Conservation (phyloP, 2,329 filamentous ascomycete species). For the Diaporthe vaccinii region DNA sequence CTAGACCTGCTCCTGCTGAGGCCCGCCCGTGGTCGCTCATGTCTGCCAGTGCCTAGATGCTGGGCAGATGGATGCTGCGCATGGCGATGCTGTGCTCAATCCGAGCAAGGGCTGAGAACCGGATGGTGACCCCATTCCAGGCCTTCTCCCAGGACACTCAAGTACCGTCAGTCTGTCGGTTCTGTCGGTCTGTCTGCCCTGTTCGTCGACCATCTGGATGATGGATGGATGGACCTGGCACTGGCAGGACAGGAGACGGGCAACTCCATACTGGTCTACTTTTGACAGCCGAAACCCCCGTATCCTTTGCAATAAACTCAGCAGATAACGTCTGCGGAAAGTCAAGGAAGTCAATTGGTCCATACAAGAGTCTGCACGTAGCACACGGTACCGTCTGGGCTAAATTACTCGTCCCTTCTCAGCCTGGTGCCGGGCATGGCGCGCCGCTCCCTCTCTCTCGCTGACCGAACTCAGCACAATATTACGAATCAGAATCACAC, state of each 20-base stretch:
- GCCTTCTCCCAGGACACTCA: background rate
- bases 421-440: background rate
- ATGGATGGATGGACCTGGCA: constrained; percentile 12
- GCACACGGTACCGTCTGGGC: background rate
- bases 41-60: background rate
- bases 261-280: background rate
- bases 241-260: background rate
- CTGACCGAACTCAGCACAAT: constrained; percentile 28
- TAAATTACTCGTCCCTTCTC: constrained; percentile 1
- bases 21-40: background rate
- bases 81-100: background rate
- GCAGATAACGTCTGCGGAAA: constrained; percentile 16
- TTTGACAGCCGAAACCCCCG: constrained; percentile 11
- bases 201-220: background rate
- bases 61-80: background rate
- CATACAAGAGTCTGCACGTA: background rate
- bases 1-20: background rate
- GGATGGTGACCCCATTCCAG: background rate
- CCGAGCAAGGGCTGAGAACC: background rate
- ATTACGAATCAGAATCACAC: constrained; percentile 28
- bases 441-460: constrained; percentile 2
- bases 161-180: background rate
- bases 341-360: constrained; percentile 20
- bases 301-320: constrained; percentile 20
- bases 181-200: no score